Percentiles rank a stretch among this genome's conserved stretches.
These are phyloP conservation scores for Chlorella sp. DNA, from an alignment of 139 green algal genomes.

Conservation along the genomic window DNA sequence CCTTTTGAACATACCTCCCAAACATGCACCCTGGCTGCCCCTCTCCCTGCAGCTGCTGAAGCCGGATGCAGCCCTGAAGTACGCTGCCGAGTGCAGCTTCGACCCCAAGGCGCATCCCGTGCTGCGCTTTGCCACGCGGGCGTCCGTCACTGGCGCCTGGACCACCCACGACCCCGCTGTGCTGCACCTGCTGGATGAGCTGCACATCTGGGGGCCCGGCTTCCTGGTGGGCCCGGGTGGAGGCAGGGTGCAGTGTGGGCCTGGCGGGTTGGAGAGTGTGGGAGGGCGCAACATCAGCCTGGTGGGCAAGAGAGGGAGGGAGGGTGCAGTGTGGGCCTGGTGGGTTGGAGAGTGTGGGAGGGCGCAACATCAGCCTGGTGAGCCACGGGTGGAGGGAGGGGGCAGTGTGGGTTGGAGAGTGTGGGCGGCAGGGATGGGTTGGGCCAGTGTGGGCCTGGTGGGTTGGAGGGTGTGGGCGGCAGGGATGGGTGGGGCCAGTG, in stretches of 20 bases:
- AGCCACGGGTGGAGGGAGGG: too few species aligned
- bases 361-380: too few species aligned
- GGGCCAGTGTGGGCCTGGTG: too few species aligned
- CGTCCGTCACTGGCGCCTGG: constrained; percentile 61
- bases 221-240: constrained; percentile 43
- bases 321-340: too few species aligned
- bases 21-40: background rate
- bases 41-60: constrained; percentile 11
- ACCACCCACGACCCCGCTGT: constrained; percentile 55
- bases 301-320: too few species aligned
- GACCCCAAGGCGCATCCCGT: constrained; percentile 40
- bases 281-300: too few species aligned
- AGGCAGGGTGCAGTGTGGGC: background rate
- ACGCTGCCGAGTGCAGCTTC: constrained; percentile 13
- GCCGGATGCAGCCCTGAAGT: background rate
- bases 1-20: background rate
- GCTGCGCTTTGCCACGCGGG: constrained; percentile 35
- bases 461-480: too few species aligned
- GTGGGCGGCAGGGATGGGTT: too few species aligned
- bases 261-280: background rate
- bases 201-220: constrained; percentile 62
- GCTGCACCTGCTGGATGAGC: constrained; percentile 42
- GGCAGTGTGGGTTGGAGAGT: too few species aligned
- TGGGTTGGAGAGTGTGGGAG: too few species aligned
- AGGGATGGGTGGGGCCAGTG: too few species aligned